Conservation (phyloP, 352 stramenopile species). For the Plasmopara muralis region DNA sequence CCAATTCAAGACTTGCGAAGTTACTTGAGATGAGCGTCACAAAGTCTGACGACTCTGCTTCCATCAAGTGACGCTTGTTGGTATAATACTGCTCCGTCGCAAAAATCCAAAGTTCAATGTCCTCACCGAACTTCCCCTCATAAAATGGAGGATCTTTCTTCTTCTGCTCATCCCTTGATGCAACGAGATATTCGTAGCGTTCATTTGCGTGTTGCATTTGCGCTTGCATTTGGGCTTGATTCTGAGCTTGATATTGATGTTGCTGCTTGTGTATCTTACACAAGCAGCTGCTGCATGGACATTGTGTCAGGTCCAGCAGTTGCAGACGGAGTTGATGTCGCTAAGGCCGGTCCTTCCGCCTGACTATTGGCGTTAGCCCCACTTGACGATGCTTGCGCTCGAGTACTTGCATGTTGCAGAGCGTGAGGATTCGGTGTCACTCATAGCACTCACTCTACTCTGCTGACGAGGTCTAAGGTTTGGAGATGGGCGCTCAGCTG, state of each 20-base stretch:
- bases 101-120: too few species aligned
- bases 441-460: not conserved
- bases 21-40: not conserved
- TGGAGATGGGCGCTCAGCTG: constrained; percentile 2
- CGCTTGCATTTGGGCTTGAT: constrained; percentile 10
- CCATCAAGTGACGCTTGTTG: too few species aligned
- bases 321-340: not conserved
- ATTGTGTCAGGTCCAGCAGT: constrained; percentile 2
- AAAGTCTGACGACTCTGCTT: not conserved
- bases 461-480: constrained; percentile 3
- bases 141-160: too few species aligned
- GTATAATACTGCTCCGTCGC: too few species aligned
- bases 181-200: constrained; percentile 3
- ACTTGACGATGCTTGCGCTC: too few species aligned
- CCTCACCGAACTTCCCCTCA: too few species aligned
- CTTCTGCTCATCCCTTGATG: too few species aligned
- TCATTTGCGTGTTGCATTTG: constrained; percentile 13
- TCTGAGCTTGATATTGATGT: constrained; percentile 10
- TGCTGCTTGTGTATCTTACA: constrained; percentile 12
- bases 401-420: not conserved
- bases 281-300: constrained; percentile 13
- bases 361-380: not conserved
- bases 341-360: not conserved
- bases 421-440: not conserved
- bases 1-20: too few species aligned